Base-by-base conservation (phyloP, 192 early-diverging fungal genomes). In the Ambispora gerdemannii region DNA sequence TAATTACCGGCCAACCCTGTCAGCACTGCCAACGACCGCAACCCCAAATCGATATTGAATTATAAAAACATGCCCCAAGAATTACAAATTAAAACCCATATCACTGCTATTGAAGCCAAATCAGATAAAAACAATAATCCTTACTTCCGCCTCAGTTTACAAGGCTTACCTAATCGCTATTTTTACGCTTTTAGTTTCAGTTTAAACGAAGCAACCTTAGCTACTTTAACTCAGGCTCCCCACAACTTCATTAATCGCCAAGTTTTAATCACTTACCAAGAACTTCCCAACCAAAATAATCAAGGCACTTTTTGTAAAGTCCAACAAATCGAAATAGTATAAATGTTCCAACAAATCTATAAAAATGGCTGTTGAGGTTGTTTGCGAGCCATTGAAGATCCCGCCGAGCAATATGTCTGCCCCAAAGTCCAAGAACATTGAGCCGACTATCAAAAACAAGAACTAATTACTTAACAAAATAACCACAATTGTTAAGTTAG, bases 341-440 rank as follows among this genome's bases (percentile, higher is more conserved):
- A 55, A 55, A 55, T 55, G 60, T 10, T 20, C 28, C 27, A 63
- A 15, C 55, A 11, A 58, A 58, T 58, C 27, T 58, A 58, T 58
- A 58, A 58, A 58, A 58, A 58, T 58, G 55, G 55, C 27, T 58
- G 55, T 4, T 58, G 55, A 58, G 55, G 55, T 58, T 58, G 55
- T 24, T 11, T 24, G 27, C 53, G 53, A 56, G 53, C 53, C 53
- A 4, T 4, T 20, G 53, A 58, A 28, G 55, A 58, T 25, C 27
- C 55, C 1, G 10, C n/a, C n/a, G 17, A 58, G 27, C 19, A 58
- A 58, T 55, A 55, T 55, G 53, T 55, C 53, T 55, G 53, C 24
- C 53, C 53, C 4, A 10, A 55, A 25, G 17, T 7, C 24, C 53
- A 55, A 25, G 13, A 55, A 55, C 53, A 55, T 22, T 20, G 10